Base-by-base conservation (phyloP, 345 rosid species). In the Citrus hindsii region DNA sequence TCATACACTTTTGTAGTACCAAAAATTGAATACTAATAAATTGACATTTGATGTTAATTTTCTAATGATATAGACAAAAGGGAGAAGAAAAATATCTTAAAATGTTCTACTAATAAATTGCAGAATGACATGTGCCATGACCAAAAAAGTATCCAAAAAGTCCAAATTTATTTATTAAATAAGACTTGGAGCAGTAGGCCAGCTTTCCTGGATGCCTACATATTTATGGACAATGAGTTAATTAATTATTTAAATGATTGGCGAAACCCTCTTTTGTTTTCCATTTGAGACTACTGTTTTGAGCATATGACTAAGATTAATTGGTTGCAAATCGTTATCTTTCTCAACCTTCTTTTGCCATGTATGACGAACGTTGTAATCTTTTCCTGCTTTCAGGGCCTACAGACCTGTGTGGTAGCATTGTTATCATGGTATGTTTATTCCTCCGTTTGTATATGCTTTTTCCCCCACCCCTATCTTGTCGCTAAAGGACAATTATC, bases 371-470 rank as follows among this genome's bases (percentile, higher is more conserved):
- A 82, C 67, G 58, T 71, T 80, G 77, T 42, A 71, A 69, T 80
- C 5, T 77, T 74, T 82, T 83, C 83, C 24, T 80, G 76, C 84
- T 89, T 78, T 22, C 90, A 94, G 99, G 98, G 99, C 68, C 88
- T 94, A 85, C 99, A 94, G 85, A 92, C 97, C 53, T 96, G 99
- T 83, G 82, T 92, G 91, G 98, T 90, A 56, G 91, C 98, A 80
- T 84, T 96, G 78, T 86, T 96, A 76, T 94, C 97, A 74, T 90
- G 99, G 99, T 96, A 90, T 80, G 85, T 40, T 18, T 73, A 22
- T 69, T 73, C 69, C 69, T 64, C n/a, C 58, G 69, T 62, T 73
- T 60, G 33, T 28, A 4, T 33, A 25, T 38, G 24, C 33, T n/a
- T 37, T n/a, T 28, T 38, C 22, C 56, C 32, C 35, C 27, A 8